Conservation (phyloP, 2,329 filamentous ascomycete genomes). For the Calonectria pauciramosa region DNA sequence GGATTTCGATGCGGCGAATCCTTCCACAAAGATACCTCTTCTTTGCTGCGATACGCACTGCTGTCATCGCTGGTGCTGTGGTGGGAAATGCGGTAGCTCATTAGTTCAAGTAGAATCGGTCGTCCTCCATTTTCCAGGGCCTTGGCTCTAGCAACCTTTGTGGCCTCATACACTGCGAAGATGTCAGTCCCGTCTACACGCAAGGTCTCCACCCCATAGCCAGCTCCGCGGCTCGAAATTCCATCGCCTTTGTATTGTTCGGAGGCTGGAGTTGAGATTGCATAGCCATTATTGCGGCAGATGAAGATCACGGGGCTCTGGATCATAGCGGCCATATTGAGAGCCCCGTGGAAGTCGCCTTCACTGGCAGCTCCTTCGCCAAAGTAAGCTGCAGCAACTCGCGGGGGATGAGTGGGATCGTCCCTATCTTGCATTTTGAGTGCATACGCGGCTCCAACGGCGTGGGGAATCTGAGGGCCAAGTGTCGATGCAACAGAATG, state of each 20-base stretch:
- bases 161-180: slow-evolving; percentile 83
- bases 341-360: slow-evolving; percentile 86
- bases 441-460: slow-evolving; percentile 83
- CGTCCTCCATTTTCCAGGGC: slow-evolving; percentile 15
- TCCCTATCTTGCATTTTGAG: slow-evolving; percentile 80
- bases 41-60: slow-evolving; percentile 15
- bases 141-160: slow-evolving; percentile 74
- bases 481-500: slow-evolving; percentile 84
- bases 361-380: slow-evolving; percentile 88
- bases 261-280: slow-evolving; percentile 84
- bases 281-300: slow-evolving; percentile 88
- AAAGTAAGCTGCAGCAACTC: slow-evolving; percentile 84
- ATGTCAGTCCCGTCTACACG: slow-evolving; percentile 89
- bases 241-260: slow-evolving; percentile 90
- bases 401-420: slow-evolving; percentile 71
- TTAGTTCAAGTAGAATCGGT: slow-evolving; percentile 28
- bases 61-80: slow-evolving; percentile 35
- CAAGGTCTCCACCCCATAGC: slow-evolving; percentile 88
- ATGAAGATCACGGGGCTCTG: slow-evolving; percentile 85
- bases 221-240: slow-evolving; percentile 82
- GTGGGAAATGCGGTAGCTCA: slow-evolving; percentile 31
- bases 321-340: slow-evolving; percentile 86
- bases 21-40: slow-evolving; percentile 21
- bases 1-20: slow-evolving; percentile 3
- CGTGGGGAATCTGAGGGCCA: slow-evolving; percentile 87